These are phyloP conservation scores for Nemania sp. DNA, from an alignment of 2,329 filamentous ascomycete species.

Conservation along the genomic window DNA sequence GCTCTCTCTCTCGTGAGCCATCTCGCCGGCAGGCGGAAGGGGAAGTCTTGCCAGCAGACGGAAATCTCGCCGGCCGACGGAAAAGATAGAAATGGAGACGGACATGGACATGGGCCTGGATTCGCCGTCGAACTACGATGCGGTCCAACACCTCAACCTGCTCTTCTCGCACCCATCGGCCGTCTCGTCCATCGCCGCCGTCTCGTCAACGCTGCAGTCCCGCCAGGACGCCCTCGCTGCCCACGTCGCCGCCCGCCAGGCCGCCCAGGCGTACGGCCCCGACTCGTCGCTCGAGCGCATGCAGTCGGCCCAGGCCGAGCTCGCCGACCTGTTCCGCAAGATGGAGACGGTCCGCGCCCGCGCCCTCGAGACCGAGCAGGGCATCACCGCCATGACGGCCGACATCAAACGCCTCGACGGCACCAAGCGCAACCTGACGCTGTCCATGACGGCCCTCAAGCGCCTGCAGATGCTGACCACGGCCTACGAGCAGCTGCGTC, in stretches of 20 bases:
- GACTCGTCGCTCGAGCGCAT: slow-evolving; percentile 89
- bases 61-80: no score
- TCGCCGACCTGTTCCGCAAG: slow-evolving; percentile 88
- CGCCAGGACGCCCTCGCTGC: slow-evolving; percentile 83
- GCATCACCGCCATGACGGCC: slow-evolving; percentile 97
- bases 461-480: slow-evolving; percentile 98
- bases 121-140: slow-evolving; percentile 69
- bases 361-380: slow-evolving; percentile 88
- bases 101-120: no score
- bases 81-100: no score
- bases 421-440: slow-evolving; percentile 93
- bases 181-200: slow-evolving; percentile 74
- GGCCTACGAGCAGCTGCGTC: slow-evolving; percentile 93
- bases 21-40: no score
- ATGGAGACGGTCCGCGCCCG: slow-evolving; percentile 91
- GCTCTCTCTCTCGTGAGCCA: no score
- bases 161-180: slow-evolving; percentile 91
- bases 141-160: slow-evolving; percentile 88
- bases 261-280: slow-evolving; percentile 82
- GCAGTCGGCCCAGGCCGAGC: slow-evolving; percentile 85
- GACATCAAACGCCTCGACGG: slow-evolving; percentile 97
- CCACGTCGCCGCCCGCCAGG: slow-evolving; percentile 74
- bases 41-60: no score
- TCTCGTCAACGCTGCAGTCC: slow-evolving; percentile 72
- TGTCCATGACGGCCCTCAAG: slow-evolving; percentile 98